Evolutionary conservation across 768 basidiomycete species (phyloP), one percentile per base, ranked within the genome.

Genomic region (Psilocybe sp.): DNA sequence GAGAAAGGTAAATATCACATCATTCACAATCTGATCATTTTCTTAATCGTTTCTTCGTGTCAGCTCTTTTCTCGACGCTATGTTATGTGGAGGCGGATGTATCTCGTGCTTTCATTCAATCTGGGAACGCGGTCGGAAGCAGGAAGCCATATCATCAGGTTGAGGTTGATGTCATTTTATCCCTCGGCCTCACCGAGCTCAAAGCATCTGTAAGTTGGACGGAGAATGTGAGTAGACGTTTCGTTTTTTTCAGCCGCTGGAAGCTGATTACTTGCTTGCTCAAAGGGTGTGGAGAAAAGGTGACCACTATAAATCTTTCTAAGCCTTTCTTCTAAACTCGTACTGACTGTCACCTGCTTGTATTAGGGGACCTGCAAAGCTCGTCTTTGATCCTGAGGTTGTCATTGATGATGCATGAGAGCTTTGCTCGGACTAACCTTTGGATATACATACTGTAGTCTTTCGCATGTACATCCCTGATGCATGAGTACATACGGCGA

Each of bases 141-240:
- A 10, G 44, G 18, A 7, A 28, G 5, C 33, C 41, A 16, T 68
- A 63, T 44, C 73, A 62, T 46, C 37, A 40, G 19, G 50, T 69
- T 31, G 40, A 61, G 1, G 72, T 60, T 44, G 67, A 71, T 9
- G 60, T 80, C 1, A 59, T 78, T 13, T 51, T 80, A 20, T 64
- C 70, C 3, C 75, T 80, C 40, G 79, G 79, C 8, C 56, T 77
- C 38, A 78, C 79, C 0, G 79, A 80, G 52, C 58, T 78, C 50
- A 72, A 66, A 49, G 78, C 76, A 0, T 70, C 76, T 41, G 66
- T 80, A 44, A 60, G 64, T 38, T 80, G 79, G 79, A 53, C 61
- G 47, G 75, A 79, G 36, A 68, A 72, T 45, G 78, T 79, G 54
- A 4, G 76, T 70, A 11, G 20, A n/a, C 33, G 6, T n/a, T 35